These are phyloP conservation scores for Volvox africanus DNA, from an alignment of 139 green algal species.

Conservation along the genomic window DNA sequence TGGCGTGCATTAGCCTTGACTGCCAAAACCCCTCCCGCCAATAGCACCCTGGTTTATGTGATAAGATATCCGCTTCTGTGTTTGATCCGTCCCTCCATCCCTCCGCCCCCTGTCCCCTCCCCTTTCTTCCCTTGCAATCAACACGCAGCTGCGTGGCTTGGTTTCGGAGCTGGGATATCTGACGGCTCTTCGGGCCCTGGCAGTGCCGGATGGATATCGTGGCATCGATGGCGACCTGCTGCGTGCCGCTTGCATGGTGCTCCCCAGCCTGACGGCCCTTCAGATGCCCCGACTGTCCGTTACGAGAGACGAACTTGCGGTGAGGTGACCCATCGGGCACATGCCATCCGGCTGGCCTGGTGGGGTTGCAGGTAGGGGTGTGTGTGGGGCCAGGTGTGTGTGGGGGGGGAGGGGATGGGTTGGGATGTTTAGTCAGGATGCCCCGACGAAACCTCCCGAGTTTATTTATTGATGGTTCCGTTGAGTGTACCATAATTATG, in stretches of 20 bases:
- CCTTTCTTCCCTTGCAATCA: background rate
- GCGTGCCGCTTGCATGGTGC: background rate
- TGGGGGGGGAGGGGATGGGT: too few species aligned
- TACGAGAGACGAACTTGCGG: constrained; percentile 24
- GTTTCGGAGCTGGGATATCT: constrained; percentile 1
- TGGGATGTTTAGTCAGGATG: too few species aligned
- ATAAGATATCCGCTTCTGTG: too few species aligned
- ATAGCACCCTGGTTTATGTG: too few species aligned
- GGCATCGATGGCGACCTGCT: constrained; percentile 31
- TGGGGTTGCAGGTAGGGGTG: too few species aligned
- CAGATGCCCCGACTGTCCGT: constrained; percentile 19
- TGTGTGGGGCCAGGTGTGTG: too few species aligned
- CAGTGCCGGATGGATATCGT: constrained; percentile 14
- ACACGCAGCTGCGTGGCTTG: constrained; percentile 20
- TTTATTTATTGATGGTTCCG: too few species aligned
- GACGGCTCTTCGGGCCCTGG: constrained; percentile 4
- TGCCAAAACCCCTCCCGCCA: too few species aligned
- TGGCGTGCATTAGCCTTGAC: too few species aligned
- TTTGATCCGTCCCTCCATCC: background rate
- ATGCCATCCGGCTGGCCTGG: too few species aligned
- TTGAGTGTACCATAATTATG: too few species aligned
- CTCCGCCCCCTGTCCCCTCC: background rate
- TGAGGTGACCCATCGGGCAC: background rate
- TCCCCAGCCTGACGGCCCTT: constrained; percentile 17
- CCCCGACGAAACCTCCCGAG: too few species aligned